A percentile compares a stretch with the other conserved stretches of the same genome.
Conservation (phyloP, 202 grass and related monocot genomes). For the Elaeis oleifera region DNA sequence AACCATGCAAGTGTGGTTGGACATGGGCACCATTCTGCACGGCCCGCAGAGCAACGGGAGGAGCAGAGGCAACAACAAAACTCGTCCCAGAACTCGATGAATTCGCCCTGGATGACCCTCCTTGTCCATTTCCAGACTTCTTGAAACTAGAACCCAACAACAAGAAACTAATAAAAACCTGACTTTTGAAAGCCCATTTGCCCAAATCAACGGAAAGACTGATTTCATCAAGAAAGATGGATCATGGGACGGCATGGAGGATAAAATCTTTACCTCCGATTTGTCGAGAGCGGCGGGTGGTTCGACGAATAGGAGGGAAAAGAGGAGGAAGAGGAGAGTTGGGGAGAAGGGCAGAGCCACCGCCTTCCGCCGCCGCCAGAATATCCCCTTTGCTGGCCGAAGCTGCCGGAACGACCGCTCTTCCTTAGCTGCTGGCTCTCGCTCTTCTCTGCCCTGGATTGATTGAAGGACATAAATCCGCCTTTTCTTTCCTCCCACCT, state of each 20-base stretch:
- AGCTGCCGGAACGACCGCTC: constrained; percentile 47
- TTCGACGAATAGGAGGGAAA: constrained; percentile 2
- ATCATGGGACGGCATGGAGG: background rate
- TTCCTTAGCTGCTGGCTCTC: constrained; percentile 57
- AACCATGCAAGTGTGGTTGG: background rate
- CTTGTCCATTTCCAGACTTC: constrained; percentile 14
- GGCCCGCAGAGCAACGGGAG: background rate
- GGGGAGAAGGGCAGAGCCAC: constrained; percentile 36
- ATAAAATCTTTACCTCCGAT: constrained; percentile 6
- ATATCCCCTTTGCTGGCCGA: constrained; percentile 43
- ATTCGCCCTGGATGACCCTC: constrained; percentile 16
- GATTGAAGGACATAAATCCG: constrained; percentile 66
- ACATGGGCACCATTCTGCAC: constrained; percentile 15
- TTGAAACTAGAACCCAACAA: constrained; percentile 4
- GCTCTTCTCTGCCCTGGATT: constrained; percentile 64
- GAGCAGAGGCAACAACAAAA: background rate
- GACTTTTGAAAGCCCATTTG: background rate
- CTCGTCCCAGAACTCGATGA: background rate
- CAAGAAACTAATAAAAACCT: constrained; percentile 1
- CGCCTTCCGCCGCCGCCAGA: constrained; percentile 34
- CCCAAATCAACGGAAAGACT: background rate
- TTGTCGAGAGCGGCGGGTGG: constrained; percentile 10
- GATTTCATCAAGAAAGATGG: background rate
- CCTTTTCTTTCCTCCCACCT: constrained; percentile 35
- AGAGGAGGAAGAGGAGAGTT: constrained; percentile 27